Base-by-base conservation (phyloP, 345 rosid genomes). In the Arabis alpina region DNA sequence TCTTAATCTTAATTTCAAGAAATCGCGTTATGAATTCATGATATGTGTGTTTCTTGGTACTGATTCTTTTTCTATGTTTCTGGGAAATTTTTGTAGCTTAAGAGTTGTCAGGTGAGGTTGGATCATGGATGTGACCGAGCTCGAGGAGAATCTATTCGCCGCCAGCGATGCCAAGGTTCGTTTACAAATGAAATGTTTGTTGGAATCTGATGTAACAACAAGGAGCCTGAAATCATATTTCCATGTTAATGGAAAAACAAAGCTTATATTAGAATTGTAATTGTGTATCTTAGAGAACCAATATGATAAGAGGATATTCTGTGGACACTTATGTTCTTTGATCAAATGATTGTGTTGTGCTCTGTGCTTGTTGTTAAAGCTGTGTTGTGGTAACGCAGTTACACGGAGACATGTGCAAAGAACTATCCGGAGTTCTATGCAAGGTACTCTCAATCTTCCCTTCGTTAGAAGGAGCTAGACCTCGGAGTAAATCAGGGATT, bases 401-500 rank as follows among this genome's bases (percentile, higher is more conserved):
- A 73, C 99, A 94, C 81, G 97, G 97, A 80, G 91, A 80, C 27
- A 84, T 94, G 96, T 92, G 93, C 71, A 92, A 85, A 80, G 80
- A 80, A 41, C 82, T 94, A 64, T 88, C 93, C 12, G 84, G 75
- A 68, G 79, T 83, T 71, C 85, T 87, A 44, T 87, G 96, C 78
- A 88, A 89, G 74, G 83, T 88, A 48, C 50, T 87, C 54, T 81
- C 90, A 4, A 74, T 90, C 75, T 92, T 95, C 72, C 99, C 99
- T 4, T 85, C 88, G 5, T 76, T 95, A 81, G 99, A 95, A 86
- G 99, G 86, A n/a, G 93, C 96, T 71, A 80, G 97, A 55, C 99
- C 99, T 57, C 81, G 97, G 78, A 95, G 98, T 81, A 95, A 81
- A 83, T 90, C 98, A 52, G 99, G 99, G 61, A 92, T 95, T 74